Base-by-base conservation (phyloP, 2,329 filamentous ascomycete species). In the Neonectria ditissima region DNA sequence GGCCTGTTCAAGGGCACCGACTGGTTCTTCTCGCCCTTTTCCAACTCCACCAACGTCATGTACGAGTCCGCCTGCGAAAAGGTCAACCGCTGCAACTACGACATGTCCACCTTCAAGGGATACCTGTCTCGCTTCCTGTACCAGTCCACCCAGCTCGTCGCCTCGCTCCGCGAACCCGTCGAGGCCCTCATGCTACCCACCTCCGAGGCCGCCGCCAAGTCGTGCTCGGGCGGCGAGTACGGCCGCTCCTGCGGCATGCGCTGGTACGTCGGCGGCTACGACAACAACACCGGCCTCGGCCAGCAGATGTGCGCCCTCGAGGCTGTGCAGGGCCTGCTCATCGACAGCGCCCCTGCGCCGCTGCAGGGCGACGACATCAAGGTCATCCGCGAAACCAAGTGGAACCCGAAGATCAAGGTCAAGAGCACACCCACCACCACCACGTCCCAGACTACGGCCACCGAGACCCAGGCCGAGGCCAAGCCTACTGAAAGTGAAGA, bases 101-200 rank as follows among this genome's bases (percentile, higher is more conserved):
- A 92, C 76, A 88, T 89, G 82, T 85, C 83, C 69, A 87, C 86
- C 9, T 91, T 90, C 84, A 93, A 92, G 78, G 89, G 84, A 45
- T 90, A 89, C 74, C 81, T 91, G 30, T 81, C 88, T 26, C 87
- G 89, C 58, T 90, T 89, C 79, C 85, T 91, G 80, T 89, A 84
- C 78, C 82, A 84, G 48, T 83, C 87, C 4, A 81, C 86, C 34
- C 74, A 83, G 54, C 81, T 90, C 78, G 81, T 88, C 62, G 87
- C 89, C 10, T 83, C 82, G 20, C 84, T 89, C 20, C 77, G 78
- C 3, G 58, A 77, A 4, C 77, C 80, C 5, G 81, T 91, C 50
- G 78, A 81, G 53, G 74, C 76, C 2, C 77, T 85, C 48, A 81
- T 91, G 44, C 74, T 79, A 5, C 74, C 83, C 2, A 86, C 86